These are phyloP conservation scores for Metschnikowia colocasiae DNA, from an alignment of 805 yeast species.

Conservation along the genomic window DNA sequence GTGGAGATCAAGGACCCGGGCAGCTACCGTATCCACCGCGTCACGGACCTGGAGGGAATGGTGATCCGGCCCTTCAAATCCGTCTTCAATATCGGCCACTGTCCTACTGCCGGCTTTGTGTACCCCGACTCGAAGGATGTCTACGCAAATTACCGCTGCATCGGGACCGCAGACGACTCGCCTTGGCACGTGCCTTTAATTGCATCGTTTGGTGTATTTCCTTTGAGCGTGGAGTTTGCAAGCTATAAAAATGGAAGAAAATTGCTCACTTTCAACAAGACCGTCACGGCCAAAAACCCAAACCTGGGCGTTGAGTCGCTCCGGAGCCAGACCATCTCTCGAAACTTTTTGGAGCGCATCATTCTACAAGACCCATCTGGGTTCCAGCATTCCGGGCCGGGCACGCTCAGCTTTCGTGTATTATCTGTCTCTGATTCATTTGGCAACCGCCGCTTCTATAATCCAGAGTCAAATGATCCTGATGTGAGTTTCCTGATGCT, in stretches of 20 bases:
- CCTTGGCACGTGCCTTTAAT: slow-evolving; percentile 43
- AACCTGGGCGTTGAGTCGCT: slow-evolving; percentile 24
- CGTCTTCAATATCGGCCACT: slow-evolving; percentile 62
- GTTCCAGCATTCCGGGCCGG: slow-evolving; percentile 20
- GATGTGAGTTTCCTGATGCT: slow-evolving; percentile 32
- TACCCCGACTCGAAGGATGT: slow-evolving; percentile 28
- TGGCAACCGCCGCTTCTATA: slow-evolving; percentile 32
- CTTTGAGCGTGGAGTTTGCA: slow-evolving; percentile 36
- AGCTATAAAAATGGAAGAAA: slow-evolving; percentile 25
- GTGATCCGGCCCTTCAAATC: slow-evolving; percentile 58
- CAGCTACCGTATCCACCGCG: slow-evolving; percentile 63
- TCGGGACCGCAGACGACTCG: slow-evolving; percentile 42
- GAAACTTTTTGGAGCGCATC: slow-evolving; percentile 36
- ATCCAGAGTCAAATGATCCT: slow-evolving; percentile 34
- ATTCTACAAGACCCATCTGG: slow-evolving; percentile 26
- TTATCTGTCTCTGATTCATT: slow-evolving; percentile 30
- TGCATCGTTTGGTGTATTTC: slow-evolving; percentile 71
- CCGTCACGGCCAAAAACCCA: slow-evolving; percentile 13
- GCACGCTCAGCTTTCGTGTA: slow-evolving; percentile 33
- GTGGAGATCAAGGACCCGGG: slow-evolving; percentile 72
- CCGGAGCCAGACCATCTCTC: slow-evolving; percentile 20
- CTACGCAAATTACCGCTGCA: slow-evolving; percentile 50
- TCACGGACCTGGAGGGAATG: slow-evolving; percentile 60
- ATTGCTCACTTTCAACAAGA: slow-evolving; percentile 22
- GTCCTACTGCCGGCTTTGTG: slow-evolving; percentile 68